Base-by-base conservation (phyloP, 148 eudicot genomes). In the Cornus controversa region DNA sequence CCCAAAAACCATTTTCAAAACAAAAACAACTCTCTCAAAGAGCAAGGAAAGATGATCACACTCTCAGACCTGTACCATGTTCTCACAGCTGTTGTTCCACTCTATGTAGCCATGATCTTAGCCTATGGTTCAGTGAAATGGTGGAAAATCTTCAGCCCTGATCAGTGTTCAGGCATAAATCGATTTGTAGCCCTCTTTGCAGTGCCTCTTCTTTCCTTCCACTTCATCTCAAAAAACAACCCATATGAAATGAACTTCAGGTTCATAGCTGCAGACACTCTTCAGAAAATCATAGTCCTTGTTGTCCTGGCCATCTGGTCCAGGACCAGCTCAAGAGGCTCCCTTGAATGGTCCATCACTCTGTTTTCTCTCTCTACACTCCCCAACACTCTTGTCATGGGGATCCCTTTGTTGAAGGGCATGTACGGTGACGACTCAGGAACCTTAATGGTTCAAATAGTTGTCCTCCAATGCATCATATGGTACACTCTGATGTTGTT, bases 51-150 rank as follows among this genome's bases (percentile, higher is more conserved):
- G 25, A 93, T 93, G 97, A 93, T 93, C 60, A 78, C 82, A 13
- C 47, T 78, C 27, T 26, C 79, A 2, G 98, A 93, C 85, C 82
- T 93, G 20, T 93, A 91, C 89, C 94, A 93, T 75, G 98, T 93
- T 2, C 77, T 93, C 34, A 84, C 98, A 9, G 90, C 93, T 0
- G 91, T 93, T 0, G 92, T 93, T 6, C 98, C 98, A 8, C 90
- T 93, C 40, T 93, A 93, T 74, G 98, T 93, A 6, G 98, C 98
- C 36, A 93, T 93, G 98, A 88, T 93, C 80, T 76, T 93, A 16
- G 98, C 98, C n/a, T 93, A 93, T 42, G 98, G 94, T 6, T 93
- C 98, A 14, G 98, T 93, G 42, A 93, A 90, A 88, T 93, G 97
- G 97, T 93, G 97, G 97, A 89, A 88, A 77, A 93, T 93, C 73